phyloP scores from a whole-genome alignment of 2,329 filamentous ascomycete species.

The Magnaporthiopsis incrustans region DNA sequence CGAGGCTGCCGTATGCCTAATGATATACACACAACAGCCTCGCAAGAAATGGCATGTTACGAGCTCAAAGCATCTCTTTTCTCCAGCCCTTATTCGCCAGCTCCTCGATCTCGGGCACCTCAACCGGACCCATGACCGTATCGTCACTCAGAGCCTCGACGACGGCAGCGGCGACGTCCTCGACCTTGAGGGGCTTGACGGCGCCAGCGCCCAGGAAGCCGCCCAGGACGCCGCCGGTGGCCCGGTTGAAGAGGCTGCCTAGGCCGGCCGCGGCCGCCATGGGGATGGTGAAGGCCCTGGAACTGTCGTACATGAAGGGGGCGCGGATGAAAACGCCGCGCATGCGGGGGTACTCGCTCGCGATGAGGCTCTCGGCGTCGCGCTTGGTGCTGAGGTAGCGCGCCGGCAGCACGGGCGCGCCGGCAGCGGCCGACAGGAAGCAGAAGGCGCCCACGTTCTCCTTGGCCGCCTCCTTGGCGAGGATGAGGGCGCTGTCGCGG shows the following conservation, averaged over 20 bases:
- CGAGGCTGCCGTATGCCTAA: background rate
- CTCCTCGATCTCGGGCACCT: slow-evolving; percentile 71
- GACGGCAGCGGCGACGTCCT: slow-evolving; percentile 79
- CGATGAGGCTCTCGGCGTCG: slow-evolving; percentile 74
- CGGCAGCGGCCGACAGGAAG: slow-evolving; percentile 83
- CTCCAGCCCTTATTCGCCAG: slow-evolving; percentile 80
- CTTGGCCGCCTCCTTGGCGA: slow-evolving; percentile 67
- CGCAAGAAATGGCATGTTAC: background rate
- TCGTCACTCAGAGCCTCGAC: slow-evolving; percentile 79
- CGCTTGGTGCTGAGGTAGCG: slow-evolving; percentile 89
- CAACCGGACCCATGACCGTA: slow-evolving; percentile 64
- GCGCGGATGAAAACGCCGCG: slow-evolving; percentile 76
- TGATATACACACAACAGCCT: background rate
- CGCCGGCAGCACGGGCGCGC: slow-evolving; percentile 73
- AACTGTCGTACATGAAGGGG: slow-evolving; percentile 83
- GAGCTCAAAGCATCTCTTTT: slow-evolving; percentile 69
- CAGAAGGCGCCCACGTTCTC: slow-evolving; percentile 64
- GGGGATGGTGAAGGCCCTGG: slow-evolving; percentile 72
- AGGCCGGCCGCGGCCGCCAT: slow-evolving; percentile 71
- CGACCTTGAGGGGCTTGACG: slow-evolving; percentile 79
- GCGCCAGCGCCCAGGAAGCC: slow-evolving; percentile 74
- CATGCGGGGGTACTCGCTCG: slow-evolving; percentile 63
- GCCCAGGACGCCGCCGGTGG: slow-evolving; percentile 69
- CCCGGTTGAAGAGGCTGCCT: slow-evolving; percentile 66
- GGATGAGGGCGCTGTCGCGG: slow-evolving; percentile 73